Base-by-base conservation (phyloP, 2,329 filamentous ascomycete species). In the Calonectria pauciramosa region DNA sequence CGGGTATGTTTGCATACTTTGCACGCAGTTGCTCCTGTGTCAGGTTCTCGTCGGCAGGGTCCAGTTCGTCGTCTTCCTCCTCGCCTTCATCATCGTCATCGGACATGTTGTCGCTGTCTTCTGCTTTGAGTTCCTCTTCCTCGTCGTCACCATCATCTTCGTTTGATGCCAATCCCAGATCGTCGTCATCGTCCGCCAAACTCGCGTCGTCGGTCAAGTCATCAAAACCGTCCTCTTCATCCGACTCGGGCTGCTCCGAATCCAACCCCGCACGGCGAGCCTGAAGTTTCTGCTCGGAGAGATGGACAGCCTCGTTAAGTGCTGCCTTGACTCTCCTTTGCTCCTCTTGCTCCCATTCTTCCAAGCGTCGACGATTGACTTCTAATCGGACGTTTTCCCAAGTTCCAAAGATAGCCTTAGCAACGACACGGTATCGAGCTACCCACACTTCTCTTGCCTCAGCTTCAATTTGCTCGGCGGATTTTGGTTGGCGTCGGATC, bases 401-500 rank as follows among this genome's bases (percentile, higher is more conserved):
- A 0, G 89, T 93, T 38, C 87, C 89, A 51, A 84, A 84, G 51
- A 92, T 77, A 23, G 86, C 88, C 77, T 85, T 93, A 76, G 94
- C 88, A 20, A 98, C 91, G 74, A 93, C 90, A 75, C 92, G 95
- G 83, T 97, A 98, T 34, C 92, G 90, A 59, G 87, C 86, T 75
- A 93, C 88, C 84, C 92, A 92, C 79, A 92, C 89, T 30, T 93
- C 92, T 68, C 90, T 89, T 73, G 94, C 92, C 82, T 99, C 96
- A 18, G 91, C 91, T 79, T 96, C 93, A 23, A 98, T 90, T 82
- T 99, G 94, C 81, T 98, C 95, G 1, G 90, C 88, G 0, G 93
- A 93, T 79, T 95, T 95, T 14, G 94, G 94, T 78, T 95, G 94
- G 70, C 92, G 91, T 69, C 91, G 88, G 68, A 92, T 88, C 94